Base-by-base conservation (phyloP, 208 protist species). In the Acanthamoeba royreba region DNA sequence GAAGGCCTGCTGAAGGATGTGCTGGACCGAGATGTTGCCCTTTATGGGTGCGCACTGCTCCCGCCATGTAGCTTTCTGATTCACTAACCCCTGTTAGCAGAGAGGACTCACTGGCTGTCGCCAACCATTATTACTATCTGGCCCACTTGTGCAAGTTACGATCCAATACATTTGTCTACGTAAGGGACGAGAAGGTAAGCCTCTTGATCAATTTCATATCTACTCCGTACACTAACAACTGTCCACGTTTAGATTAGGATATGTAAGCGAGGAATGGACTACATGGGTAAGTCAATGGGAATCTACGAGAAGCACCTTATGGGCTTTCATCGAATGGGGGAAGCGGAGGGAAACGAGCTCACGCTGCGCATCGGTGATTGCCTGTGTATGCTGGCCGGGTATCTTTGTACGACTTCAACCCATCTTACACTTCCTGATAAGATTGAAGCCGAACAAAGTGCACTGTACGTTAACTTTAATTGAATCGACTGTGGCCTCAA, bases 161-260 rank as follows among this genome's bases (percentile, higher is more conserved):
- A 5, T 87, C 79, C 31, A 87, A 87, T 38, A 87, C 79, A 15
- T 87, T 87, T 40, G 79, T 87, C 79, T 87, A 87, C 49, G 79
- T 87, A 45, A n/a, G 79, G 3, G 79, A 87, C 22, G 79, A 87
- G 25, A 87, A 87, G 74, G 74, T 85, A 85, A 61, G n/a, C 22
- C n/a, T 19, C n/a, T n/a, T n/a, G n/a, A n/a, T n/a, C n/a, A n/a
- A n/a, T n/a, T n/a, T n/a, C n/a, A n/a, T n/a, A n/a, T n/a, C n/a
- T n/a, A n/a, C n/a, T n/a, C n/a, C n/a, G n/a, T n/a, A n/a, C n/a
- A n/a, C n/a, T n/a, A n/a, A 4, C 8, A 7, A 3, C 19, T 2
- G n/a, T 66, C 55, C n/a, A 35, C 55, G 55, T 2, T 1, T 19
- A 69, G 66, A 77, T 77, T 38, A 77, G 45, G 66, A 77, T 77